These are phyloP conservation scores for Porcisia deanei DNA, from an alignment of 208 protist genomes.

Conservation along the genomic window DNA sequence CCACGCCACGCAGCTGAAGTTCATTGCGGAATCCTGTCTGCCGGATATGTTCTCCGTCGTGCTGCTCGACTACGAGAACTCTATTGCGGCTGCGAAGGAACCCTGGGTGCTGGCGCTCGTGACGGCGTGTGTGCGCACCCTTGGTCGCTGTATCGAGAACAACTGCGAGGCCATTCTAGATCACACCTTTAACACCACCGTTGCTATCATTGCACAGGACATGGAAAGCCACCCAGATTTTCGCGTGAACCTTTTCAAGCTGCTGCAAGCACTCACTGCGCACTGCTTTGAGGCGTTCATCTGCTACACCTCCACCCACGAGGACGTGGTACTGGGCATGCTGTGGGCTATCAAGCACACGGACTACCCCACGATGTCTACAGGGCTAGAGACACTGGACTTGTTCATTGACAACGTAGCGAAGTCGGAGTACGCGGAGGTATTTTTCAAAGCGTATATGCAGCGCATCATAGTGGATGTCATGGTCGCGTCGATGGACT, in stretches of 20 bases:
- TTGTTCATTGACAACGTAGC: conserved; percentile 90
- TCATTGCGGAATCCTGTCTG: conserved; percentile 91
- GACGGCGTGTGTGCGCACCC: conserved; percentile 88
- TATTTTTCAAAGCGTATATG: conserved; percentile 80
- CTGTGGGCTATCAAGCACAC: conserved; percentile 98
- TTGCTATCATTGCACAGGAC: conserved; percentile 98
- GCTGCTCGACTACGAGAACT: conserved; percentile 95
- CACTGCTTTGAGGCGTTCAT: conserved; percentile 93
- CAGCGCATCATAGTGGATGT: conserved; percentile 83
- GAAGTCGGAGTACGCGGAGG: conserved; percentile 50
- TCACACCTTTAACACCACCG: conserved; percentile 96
- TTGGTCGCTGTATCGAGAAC: conserved; percentile 66
- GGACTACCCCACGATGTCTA: conserved; percentile 93
- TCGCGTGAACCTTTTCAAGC: conserved; percentile 96
- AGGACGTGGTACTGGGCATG: conserved; percentile 94
- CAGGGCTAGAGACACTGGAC: conserved; percentile 92
- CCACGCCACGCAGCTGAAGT: conserved; percentile 81
- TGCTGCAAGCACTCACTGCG: conserved; percentile 96
- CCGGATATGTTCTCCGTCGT: conserved; percentile 96
- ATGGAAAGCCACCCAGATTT: conserved; percentile 98
- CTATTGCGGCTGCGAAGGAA: conserved; percentile 89
- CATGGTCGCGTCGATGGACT: conserved; percentile 80
- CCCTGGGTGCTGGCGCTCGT: conserved; percentile 94
- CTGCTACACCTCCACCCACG: conserved; percentile 56
- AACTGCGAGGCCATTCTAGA: conserved; percentile 96